Percentiles rank a stretch among this genome's conserved stretches.
phyloP scores from a whole-genome alignment of 208 protist species.

The Wallacemonas rigidus region DNA sequence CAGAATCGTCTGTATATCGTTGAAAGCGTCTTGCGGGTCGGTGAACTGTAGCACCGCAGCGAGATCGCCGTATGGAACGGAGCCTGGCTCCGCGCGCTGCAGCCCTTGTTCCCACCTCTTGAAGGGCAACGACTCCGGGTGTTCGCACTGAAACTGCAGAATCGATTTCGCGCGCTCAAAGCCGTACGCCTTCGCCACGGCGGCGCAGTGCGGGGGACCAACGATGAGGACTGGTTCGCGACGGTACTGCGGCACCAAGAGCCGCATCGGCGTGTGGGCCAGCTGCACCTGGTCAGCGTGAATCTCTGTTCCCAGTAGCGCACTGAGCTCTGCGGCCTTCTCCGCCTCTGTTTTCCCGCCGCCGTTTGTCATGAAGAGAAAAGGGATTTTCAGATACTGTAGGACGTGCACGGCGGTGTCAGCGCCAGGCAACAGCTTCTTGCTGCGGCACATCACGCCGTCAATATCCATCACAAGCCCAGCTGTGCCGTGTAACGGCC shows the following conservation, averaged over 20 bases:
- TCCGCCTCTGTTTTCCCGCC: conserved; percentile 58
- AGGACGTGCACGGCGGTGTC: conserved; percentile 69
- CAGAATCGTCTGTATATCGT: conserved; percentile 77
- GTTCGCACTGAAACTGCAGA: conserved; percentile 68
- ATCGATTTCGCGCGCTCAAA: conserved; percentile 74
- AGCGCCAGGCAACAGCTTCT: conserved; percentile 68
- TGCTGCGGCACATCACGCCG: conserved; percentile 72
- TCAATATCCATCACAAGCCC: conserved; percentile 88
- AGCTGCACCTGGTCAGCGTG: conserved; percentile 61
- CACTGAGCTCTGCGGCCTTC: conserved; percentile 74
- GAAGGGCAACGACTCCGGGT: conserved; percentile 76
- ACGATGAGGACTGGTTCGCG: conserved; percentile 66
- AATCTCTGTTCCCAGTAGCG: conserved; percentile 60
- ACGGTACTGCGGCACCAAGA: conserved; percentile 55
- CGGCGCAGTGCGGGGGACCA: conserved; percentile 44
- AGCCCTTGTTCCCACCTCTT: conserved; percentile 56
- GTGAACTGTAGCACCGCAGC: conserved; percentile 72
- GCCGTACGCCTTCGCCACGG: conserved; percentile 66
- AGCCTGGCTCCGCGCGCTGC: conserved; percentile 25
- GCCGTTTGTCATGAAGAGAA: conserved; percentile 89
- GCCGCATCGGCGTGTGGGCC: conserved; percentile 80
- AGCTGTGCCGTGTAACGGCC: conserved; percentile 78
- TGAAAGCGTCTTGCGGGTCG: conserved; percentile 78
- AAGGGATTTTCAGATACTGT: conserved; percentile 67
- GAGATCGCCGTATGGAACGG: conserved; percentile 51